A percentile compares a stretch with the other conserved stretches of the same genome.
Evolutionary conservation across 2,329 filamentous ascomycete species (phyloP).

Genomic region (Corynespora cassiicola): DNA sequence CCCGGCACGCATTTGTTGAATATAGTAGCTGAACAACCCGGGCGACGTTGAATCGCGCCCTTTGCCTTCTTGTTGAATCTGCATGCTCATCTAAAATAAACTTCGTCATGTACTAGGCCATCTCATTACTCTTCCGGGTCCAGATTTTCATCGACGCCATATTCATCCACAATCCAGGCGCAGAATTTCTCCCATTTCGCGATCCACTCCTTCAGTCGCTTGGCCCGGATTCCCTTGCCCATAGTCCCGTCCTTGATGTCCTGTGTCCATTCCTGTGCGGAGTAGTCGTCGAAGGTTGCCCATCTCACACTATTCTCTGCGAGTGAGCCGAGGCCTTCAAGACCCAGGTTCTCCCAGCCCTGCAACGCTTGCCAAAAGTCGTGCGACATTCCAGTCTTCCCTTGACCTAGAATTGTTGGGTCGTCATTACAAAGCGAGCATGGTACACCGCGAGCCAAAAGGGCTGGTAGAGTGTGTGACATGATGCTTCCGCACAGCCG

Average conservation of each 20-base stretch:
- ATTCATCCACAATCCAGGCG: conserved; percentile 86
- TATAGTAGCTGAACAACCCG: too few relatives aligned
- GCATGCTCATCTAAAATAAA: too few relatives aligned
- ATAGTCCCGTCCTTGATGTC: conserved; percentile 77
- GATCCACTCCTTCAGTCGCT: conserved; percentile 78
- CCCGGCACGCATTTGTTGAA: too few relatives aligned
- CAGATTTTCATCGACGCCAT: conserved; percentile 57
- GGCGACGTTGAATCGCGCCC: too few relatives aligned
- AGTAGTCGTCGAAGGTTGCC: conserved; percentile 86
- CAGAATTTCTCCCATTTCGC: conserved; percentile 89
- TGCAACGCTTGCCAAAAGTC: conserved; percentile 95
- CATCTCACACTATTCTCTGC: conserved; percentile 93
- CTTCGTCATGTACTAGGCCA: too few relatives aligned
- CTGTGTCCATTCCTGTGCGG: conserved; percentile 71
- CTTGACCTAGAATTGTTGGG: conserved; percentile 85
- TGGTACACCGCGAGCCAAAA: conserved; percentile 82
- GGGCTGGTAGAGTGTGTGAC: conserved; percentile 80
- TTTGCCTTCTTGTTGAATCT: too few relatives aligned
- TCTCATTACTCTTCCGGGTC: conserved; percentile 47
- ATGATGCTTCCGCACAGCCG: conserved; percentile 78
- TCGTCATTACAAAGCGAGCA: conserved; percentile 91
- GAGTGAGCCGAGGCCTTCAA: conserved; percentile 83
- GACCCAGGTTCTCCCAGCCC: conserved; percentile 88
- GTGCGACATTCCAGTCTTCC: conserved; percentile 81
- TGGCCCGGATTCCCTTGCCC: conserved; percentile 73